Base-by-base conservation (phyloP, 257 asterid species). In the Penstemon eatonii region DNA sequence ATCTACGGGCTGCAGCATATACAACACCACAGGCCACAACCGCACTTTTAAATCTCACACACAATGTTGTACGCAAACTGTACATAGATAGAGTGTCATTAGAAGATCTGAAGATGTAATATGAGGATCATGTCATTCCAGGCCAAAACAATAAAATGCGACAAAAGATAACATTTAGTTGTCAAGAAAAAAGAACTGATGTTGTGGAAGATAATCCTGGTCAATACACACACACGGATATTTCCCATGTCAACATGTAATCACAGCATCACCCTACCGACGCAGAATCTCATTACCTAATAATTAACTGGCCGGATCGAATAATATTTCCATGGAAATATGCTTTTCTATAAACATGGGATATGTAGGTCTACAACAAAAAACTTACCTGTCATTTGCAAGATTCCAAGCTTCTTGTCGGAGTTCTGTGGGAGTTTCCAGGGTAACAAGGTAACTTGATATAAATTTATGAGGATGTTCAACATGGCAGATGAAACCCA, bases 21-120 rank as follows among this genome's bases (percentile, higher is more conserved):
- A 93, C 96, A 65, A 93, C 99, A 68, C 99, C 99, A 75, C 99
- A 93, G 19, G 99, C 99, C 80, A 93, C 99, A 73, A 90, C 97
- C 86, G 86, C 99, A 65, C 99, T 93, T 82, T 82, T 87, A 81
- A 93, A 93, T 82, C 99, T 80, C 81, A 93, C 97, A 76, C 97
- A 93, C 78, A 93, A 80, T 18, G 97, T 90, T 15, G 99, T 90
- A 53, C 99, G 96, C 84, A 93, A 83, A 76, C 99, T 90, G 89
- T 76, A 65, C 76, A 62, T 61, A 59, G 61, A 66, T 66, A 67
- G 42, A 3, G 40, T 19, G 59, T 13, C 5, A 19, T 41, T 54
- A 71, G 59, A 38, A 25, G 33, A 25, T 25, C 33, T 25, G 33
- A 25, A 25, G 33, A 25, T 25, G 33, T 25, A 25, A 25, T 25